phyloP scores from a whole-genome alignment of 2,329 filamentous ascomycete genomes.

The Blastomyces emzantsi region DNA sequence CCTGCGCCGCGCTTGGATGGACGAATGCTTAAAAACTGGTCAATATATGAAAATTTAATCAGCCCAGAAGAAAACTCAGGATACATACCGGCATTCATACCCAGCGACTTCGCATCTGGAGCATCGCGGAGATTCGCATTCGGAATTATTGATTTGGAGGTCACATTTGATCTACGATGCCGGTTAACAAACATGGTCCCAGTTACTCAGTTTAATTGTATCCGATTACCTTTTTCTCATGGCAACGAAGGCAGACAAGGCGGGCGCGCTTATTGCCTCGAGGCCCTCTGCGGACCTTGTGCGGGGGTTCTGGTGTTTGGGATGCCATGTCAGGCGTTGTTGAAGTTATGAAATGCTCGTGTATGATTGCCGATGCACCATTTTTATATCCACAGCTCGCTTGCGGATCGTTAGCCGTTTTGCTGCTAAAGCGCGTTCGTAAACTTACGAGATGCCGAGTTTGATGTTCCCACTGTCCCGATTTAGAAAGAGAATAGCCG shows the following conservation, averaged over 20 bases:
- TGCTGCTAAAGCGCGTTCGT: neutral
- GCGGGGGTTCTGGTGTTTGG: neutral
- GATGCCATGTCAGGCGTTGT: constrained; percentile 3
- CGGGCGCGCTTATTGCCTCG: constrained; percentile 11
- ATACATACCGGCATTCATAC: constrained; percentile 11
- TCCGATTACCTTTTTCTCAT: constrained; percentile 9
- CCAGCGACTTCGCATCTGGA: constrained; percentile 6
- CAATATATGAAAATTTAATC: neutral
- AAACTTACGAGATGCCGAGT: neutral
- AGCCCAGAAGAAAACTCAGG: neutral
- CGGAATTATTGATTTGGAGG: constrained; percentile 8
- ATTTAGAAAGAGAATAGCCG: constrained; percentile 4
- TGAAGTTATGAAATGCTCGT: neutral
- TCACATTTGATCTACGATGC: constrained; percentile 11
- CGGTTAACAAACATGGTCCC: constrained; percentile 1
- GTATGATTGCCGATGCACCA: constrained; percentile 6
- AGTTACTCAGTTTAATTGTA: neutral
- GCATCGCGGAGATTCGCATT: constrained; percentile 5
- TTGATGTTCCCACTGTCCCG: constrained; percentile 6
- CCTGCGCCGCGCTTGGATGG: constrained; percentile 9
- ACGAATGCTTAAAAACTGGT: constrained; percentile 6
- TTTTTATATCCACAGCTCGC: constrained; percentile 4
- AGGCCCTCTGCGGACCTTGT: constrained; percentile 3
- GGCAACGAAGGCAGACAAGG: constrained; percentile 7
- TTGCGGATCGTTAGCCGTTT: constrained; percentile 4